phyloP scores from a whole-genome alignment of 139 green algal genomes.

The Yamagishiella unicocca region DNA sequence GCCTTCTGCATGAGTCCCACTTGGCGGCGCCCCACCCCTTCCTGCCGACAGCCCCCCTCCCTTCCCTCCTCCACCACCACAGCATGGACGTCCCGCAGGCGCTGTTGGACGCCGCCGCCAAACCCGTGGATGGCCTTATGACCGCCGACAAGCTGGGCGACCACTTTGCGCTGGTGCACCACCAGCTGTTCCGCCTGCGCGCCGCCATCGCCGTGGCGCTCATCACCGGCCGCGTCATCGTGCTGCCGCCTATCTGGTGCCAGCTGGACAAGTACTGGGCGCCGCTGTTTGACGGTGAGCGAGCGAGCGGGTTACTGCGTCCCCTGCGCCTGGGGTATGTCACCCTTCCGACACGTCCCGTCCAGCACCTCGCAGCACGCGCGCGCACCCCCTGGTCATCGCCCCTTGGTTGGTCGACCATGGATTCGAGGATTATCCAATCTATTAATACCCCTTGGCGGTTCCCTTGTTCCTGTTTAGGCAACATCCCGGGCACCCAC shows the following conservation, averaged over 20 bases:
- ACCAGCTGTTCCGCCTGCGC: constrained; percentile 66
- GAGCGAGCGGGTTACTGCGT: no score
- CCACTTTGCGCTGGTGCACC: constrained; percentile 82
- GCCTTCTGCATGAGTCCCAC: no score
- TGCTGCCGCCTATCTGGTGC: constrained; percentile 81
- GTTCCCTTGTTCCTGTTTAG: constrained; percentile 45
- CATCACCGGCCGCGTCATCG: constrained; percentile 65
- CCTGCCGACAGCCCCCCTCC: neutral
- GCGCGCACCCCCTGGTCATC: no score
- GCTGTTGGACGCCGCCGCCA: constrained; percentile 48
- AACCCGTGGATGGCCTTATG: neutral
- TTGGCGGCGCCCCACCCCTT: neutral
- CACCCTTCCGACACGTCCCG: no score
- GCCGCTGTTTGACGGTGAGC: constrained; percentile 72
- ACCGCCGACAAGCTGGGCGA: constrained; percentile 43
- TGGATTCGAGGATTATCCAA: no score
- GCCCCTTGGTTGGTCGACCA: no score
- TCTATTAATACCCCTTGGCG: no score
- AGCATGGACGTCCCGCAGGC: constrained; percentile 61
- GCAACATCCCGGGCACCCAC: constrained; percentile 76
- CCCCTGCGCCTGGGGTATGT: no score
- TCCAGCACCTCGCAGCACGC: no score
- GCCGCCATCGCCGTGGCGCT: constrained; percentile 47
- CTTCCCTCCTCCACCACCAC: neutral
- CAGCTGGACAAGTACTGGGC: constrained; percentile 87